Conservation (phyloP, 768 basidiomycete genomes). For the Kwoniella bestiolae region DNA sequence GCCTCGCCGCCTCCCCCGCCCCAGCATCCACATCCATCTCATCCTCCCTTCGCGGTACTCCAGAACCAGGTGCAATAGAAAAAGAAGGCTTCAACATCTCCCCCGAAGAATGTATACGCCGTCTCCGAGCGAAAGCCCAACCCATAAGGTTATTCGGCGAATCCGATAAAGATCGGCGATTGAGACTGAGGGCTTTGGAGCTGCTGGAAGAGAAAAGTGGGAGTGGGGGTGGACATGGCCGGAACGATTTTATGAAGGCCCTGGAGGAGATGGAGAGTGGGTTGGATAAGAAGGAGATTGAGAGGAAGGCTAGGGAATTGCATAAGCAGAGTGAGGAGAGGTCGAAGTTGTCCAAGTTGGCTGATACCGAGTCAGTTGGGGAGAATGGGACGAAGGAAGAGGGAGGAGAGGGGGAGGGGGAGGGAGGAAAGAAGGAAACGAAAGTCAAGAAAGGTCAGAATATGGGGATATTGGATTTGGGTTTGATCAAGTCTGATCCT, state of each 20-base stretch:
- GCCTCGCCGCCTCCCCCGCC: constrained; percentile 32
- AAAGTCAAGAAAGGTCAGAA: constrained; percentile 44
- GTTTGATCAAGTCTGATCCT: constrained; percentile 82
- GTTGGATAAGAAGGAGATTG: constrained; percentile 57
- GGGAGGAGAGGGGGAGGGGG: constrained; percentile 59
- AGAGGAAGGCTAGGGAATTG: constrained; percentile 22
- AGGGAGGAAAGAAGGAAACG: constrained; percentile 59
- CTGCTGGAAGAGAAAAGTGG: constrained; percentile 76
- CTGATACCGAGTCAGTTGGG: constrained; percentile 29
- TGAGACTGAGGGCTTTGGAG: constrained; percentile 89
- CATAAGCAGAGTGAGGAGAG: constrained; percentile 63
- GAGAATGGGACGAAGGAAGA: constrained; percentile 13
- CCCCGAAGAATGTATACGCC: constrained; percentile 85
- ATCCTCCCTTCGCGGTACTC: constrained; percentile 61
- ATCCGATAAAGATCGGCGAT: constrained; percentile 86
- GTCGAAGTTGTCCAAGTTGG: constrained; percentile 64
- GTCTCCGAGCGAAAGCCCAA: constrained; percentile 87
- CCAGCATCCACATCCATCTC: constrained; percentile 5
- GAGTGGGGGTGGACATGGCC: constrained; percentile 61
- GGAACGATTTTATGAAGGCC: constrained; percentile 78
- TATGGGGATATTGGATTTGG: constrained; percentile 73
- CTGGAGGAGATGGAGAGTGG: constrained; percentile 66
- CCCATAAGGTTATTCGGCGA: constrained; percentile 95
- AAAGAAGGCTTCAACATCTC: constrained; percentile 77
- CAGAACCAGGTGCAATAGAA: constrained; percentile 55